A percentile compares a stretch with the other conserved stretches of the same genome.
Evolutionary conservation across 2,329 filamentous ascomycete genomes (phyloP).

Genomic region (Ophiostoma ulmi): DNA sequence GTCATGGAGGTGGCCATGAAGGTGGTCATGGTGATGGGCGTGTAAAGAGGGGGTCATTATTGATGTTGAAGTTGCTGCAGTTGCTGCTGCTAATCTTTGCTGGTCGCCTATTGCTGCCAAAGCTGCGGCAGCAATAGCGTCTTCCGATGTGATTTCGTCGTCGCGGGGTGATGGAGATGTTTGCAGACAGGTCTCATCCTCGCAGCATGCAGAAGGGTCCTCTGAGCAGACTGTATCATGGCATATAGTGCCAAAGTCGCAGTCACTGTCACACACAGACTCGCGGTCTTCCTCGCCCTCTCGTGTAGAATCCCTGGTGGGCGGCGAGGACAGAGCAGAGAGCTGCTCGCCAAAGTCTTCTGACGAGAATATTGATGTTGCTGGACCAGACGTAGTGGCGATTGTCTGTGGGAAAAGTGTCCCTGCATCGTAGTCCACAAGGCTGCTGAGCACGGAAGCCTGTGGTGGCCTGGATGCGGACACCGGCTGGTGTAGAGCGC

Average conservation of each 20-base stretch:
- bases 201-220: slow-evolving; percentile 27
- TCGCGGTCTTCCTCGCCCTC: slow-evolving; percentile 21
- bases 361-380: slow-evolving; percentile 2
- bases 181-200: slow-evolving; percentile 27
- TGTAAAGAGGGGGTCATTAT: slow-evolving; percentile 4
- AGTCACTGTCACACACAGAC: slow-evolving; percentile 28
- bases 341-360: slow-evolving; percentile 25
- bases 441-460: neutral
- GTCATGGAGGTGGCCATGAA: slow-evolving; percentile 12
- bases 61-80: slow-evolving; percentile 17
- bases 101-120: slow-evolving; percentile 25
- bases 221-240: slow-evolving; percentile 26
- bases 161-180: neutral
- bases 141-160: slow-evolving; percentile 22
- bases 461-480: neutral
- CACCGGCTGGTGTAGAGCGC: neutral
- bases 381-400: slow-evolving; percentile 9
- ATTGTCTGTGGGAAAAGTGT: slow-evolving; percentile 18
- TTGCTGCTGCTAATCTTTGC: slow-evolving; percentile 19
- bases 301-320: slow-evolving; percentile 6
- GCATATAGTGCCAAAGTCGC: slow-evolving; percentile 27
- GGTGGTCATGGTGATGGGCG: slow-evolving; percentile 12
- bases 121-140: slow-evolving; percentile 27
- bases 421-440: slow-evolving; percentile 13
- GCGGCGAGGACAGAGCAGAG: slow-evolving; percentile 24